Conservation (phyloP, 108 stramenopile species). For the Aurantiochytrium sp. region DNA sequence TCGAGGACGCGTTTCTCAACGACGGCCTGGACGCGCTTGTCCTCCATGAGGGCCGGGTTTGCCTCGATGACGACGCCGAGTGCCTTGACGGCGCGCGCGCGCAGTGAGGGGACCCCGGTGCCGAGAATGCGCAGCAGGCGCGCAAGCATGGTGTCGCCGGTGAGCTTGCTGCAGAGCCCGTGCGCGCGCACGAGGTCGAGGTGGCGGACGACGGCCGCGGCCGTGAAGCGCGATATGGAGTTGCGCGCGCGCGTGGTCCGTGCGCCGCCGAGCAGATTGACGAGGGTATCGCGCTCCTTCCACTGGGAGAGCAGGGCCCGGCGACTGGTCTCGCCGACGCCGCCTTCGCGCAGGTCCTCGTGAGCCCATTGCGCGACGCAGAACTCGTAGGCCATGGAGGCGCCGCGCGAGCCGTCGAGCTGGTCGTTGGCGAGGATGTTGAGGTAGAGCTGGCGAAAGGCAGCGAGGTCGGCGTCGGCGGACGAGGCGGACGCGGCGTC, state of each 20-base stretch:
- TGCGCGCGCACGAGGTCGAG: background rate
- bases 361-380: background rate
- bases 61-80: background rate
- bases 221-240: background rate
- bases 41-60: background rate
- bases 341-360: background rate
- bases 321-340: background rate
- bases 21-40: background rate
- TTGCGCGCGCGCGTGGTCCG: background rate
- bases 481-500: background rate
- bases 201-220: background rate
- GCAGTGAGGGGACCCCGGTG: conserved; percentile 6
- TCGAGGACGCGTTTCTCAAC: conserved; percentile 8
- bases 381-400: background rate
- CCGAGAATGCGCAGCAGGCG: background rate
- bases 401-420: background rate
- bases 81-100: conserved; percentile 6
- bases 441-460: conserved; percentile 11
- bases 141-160: background rate
- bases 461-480: background rate
- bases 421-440: background rate
- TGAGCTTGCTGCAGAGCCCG: background rate
- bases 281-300: background rate
- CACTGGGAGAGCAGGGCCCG: background rate
- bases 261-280: background rate